phyloP scores from a whole-genome alignment of 208 protist species.

The Leishmania martiniquensis region DNA sequence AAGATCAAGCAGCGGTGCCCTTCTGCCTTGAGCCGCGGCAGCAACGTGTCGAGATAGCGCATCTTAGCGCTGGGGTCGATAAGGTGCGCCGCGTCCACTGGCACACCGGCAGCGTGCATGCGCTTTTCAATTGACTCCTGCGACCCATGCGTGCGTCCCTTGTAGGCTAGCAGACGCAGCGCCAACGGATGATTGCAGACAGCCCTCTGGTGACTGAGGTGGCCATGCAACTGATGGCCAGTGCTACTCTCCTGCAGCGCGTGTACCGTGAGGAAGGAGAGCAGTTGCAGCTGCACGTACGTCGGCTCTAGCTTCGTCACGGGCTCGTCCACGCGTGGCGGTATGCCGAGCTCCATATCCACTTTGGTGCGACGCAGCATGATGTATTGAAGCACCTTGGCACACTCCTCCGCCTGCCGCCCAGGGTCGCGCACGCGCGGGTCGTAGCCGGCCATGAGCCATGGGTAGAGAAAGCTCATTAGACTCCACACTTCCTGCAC shows the following conservation, averaged over 20 bases:
- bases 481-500: slow-evolving; percentile 96
- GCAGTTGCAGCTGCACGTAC: slow-evolving; percentile 80
- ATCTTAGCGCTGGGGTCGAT: slow-evolving; percentile 93
- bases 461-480: slow-evolving; percentile 95
- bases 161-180: slow-evolving; percentile 64
- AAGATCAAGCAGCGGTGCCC: slow-evolving; percentile 92
- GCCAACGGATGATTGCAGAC: slow-evolving; percentile 88
- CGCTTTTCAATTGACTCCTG: slow-evolving; percentile 41
- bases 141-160: slow-evolving; percentile 30
- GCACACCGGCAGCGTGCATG: slow-evolving; percentile 57
- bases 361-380: slow-evolving; percentile 97
- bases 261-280: slow-evolving; percentile 56
- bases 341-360: slow-evolving; percentile 97
- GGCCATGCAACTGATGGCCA: slow-evolving; percentile 35
- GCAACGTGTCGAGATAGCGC: slow-evolving; percentile 92
- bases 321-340: slow-evolving; percentile 94
- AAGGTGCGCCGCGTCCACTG: slow-evolving; percentile 61
- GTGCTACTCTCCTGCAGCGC: slow-evolving; percentile 48
- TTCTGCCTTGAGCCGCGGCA: slow-evolving; percentile 76
- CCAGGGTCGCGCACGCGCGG: slow-evolving; percentile 40
- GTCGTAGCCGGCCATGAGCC: slow-evolving; percentile 71
- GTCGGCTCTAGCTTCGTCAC: slow-evolving; percentile 67
- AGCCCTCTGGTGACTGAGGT: slow-evolving; percentile 81
- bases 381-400: slow-evolving; percentile 78
- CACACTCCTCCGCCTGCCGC: slow-evolving; percentile 67